Evolutionary conservation across 257 asterid genomes (phyloP).

Genomic region (Avicennia marina): DNA sequence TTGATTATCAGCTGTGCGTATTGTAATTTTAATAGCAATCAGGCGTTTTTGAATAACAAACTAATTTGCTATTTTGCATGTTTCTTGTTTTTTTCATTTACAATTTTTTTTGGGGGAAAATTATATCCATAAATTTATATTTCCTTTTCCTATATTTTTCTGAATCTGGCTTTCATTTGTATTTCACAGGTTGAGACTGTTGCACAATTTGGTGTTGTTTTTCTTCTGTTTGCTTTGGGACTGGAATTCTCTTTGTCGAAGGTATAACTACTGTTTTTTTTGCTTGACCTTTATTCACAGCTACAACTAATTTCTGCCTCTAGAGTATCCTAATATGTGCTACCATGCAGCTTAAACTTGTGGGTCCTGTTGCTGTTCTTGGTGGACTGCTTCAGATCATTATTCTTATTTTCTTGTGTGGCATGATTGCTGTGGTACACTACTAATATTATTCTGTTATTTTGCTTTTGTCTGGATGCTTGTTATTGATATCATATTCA

Average conservation of each 20-base stretch:
- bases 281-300: too few relatives aligned
- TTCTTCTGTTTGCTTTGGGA: constrained; percentile 94
- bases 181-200: constrained; percentile 86
- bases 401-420: constrained; percentile 61
- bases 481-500: not conserved
- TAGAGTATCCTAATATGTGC: too few relatives aligned
- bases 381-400: constrained; percentile 90
- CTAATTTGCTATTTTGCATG: too few relatives aligned
- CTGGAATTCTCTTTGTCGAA: constrained; percentile 86
- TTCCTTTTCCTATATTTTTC: too few relatives aligned
- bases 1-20: too few relatives aligned
- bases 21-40: too few relatives aligned
- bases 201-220: constrained; percentile 97
- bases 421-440: constrained; percentile 65
- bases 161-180: not conserved
- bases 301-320: too few relatives aligned
- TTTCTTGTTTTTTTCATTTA: too few relatives aligned
- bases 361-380: constrained; percentile 88
- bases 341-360: constrained; percentile 75
- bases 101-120: too few relatives aligned
- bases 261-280: constrained; percentile 32
- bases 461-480: not conserved
- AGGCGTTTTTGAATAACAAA: too few relatives aligned
- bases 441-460: too few relatives aligned
- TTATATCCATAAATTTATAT: too few relatives aligned